Percentiles rank a stretch among this genome's conserved stretches.
These are phyloP conservation scores for Radiomyces spectabilis DNA, from an alignment of 192 early-diverging fungal species.

Conservation along the genomic window DNA sequence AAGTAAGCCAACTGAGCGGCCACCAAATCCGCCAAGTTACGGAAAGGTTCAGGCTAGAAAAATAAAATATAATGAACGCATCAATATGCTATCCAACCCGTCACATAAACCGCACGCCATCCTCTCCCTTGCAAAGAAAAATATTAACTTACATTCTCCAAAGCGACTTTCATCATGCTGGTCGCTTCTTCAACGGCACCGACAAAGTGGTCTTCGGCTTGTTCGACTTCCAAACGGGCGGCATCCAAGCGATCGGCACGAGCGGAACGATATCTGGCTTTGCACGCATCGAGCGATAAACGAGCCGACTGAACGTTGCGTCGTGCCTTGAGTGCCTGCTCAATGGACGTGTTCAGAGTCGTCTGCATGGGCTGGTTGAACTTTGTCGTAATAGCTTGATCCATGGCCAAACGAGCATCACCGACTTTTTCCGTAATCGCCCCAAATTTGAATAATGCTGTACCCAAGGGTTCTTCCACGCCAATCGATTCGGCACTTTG, in stretches of 20 bases:
- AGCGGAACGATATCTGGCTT: conserved; percentile 68
- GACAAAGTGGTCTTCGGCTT: conserved; percentile 93
- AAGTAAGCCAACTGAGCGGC: conserved; percentile 79
- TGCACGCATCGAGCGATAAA: conserved; percentile 81
- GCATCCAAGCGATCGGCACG: conserved; percentile 65
- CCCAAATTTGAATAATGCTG: conserved; percentile 81
- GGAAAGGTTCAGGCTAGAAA: conserved; percentile 71
- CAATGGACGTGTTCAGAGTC: conserved; percentile 68
- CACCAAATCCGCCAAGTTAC: conserved; percentile 80
- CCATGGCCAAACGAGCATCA: conserved; percentile 67
- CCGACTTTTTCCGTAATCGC: conserved; percentile 84
- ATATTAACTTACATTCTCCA: conserved; percentile 59
- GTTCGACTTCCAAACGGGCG: conserved; percentile 76
- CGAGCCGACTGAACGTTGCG: conserved; percentile 77
- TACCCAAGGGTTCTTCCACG: conserved; percentile 79
- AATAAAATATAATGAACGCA: conserved; percentile 7
- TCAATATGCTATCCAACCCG: too few species aligned
- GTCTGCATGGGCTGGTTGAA: conserved; percentile 72
- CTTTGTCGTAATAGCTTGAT: conserved; percentile 58
- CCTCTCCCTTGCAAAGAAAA: too few species aligned
- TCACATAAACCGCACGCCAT: too few species aligned
- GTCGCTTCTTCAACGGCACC: conserved; percentile 93
- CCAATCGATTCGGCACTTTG: conserved; percentile 61
- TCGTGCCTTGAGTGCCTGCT: conserved; percentile 78
- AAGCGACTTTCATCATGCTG: conserved; percentile 85